Conservation (phyloP, 2,329 filamentous ascomycete genomes). For the Fusarium sterilihyphosum region DNA sequence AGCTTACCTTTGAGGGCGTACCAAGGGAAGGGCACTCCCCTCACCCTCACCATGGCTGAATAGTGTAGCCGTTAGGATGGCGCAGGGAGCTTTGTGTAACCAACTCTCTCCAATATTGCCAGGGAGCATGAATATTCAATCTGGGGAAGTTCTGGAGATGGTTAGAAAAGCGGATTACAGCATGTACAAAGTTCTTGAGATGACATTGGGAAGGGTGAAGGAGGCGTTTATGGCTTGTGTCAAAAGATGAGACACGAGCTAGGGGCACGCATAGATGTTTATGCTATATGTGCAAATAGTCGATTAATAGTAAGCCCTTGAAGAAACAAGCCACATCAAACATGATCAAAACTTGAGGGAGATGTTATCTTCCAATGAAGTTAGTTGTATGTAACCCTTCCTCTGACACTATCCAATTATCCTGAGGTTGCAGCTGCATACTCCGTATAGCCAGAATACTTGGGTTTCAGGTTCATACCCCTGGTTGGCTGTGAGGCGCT, state of each 20-base stretch:
- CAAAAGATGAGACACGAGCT: constrained; percentile 34
- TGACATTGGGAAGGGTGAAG: constrained; percentile 30
- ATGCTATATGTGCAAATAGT: constrained; percentile 25
- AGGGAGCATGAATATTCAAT: constrained; percentile 27
- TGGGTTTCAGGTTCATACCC: constrained; percentile 25
- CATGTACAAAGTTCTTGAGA: constrained; percentile 21
- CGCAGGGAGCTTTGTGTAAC: constrained; percentile 5
- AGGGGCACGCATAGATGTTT: constrained; percentile 11
- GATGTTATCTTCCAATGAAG: constrained; percentile 13
- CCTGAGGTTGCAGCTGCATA: neutral
- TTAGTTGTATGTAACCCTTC: neutral
- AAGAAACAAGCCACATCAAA: constrained; percentile 21
- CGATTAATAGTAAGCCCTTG: constrained; percentile 23
- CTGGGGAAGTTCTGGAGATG: neutral
- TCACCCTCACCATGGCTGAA: neutral
- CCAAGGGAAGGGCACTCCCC: neutral
- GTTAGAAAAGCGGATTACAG: constrained; percentile 21
- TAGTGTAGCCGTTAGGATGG: neutral
- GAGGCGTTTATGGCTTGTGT: constrained; percentile 27
- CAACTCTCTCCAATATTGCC: constrained; percentile 6
- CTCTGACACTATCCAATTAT: constrained; percentile 6
- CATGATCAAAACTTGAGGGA: constrained; percentile 1
- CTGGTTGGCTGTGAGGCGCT: constrained; percentile 18
- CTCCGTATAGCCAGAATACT: constrained; percentile 1
- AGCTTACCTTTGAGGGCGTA: neutral